These are phyloP conservation scores for Chlorociboria aeruginascens DNA, from an alignment of 495 filamentous ascomycete species.

Conservation along the genomic window DNA sequence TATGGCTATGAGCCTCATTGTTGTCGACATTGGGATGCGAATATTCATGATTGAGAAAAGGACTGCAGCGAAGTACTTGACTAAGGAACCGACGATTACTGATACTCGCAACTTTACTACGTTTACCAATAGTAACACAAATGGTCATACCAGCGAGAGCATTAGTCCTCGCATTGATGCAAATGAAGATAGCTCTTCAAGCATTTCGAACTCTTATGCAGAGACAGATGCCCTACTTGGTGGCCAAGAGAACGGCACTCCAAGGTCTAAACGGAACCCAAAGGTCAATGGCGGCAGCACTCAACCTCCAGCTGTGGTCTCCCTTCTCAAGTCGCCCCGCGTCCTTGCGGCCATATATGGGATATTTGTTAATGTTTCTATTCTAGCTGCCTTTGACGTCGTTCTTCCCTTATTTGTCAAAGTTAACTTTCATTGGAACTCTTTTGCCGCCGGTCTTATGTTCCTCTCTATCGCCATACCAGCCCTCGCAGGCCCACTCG, in stretches of 20 bases:
- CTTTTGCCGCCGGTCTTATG: conserved; percentile 59
- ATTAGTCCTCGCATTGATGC: not conserved
- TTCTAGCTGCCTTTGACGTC: conserved; percentile 42
- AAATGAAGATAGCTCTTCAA: not conserved
- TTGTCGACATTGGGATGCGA: conserved; percentile 53
- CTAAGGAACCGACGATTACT: not conserved
- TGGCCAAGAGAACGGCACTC: not conserved
- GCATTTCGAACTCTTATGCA: too few species aligned
- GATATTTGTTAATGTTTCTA: conserved; percentile 39
- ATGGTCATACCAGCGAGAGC: not conserved
- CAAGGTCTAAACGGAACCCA: not conserved
- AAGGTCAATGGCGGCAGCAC: not conserved
- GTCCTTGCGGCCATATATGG: conserved; percentile 42
- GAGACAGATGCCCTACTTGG: too few species aligned
- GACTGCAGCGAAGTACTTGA: conserved; percentile 40
- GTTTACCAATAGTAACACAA: not conserved
- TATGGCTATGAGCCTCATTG: conserved; percentile 56
- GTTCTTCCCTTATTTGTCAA: conserved; percentile 55
- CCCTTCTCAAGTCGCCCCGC: conserved; percentile 42
- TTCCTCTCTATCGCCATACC: conserved; percentile 55
- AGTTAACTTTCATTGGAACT: conserved; percentile 47
- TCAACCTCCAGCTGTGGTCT: conserved; percentile 15
- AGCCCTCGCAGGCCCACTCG: conserved; percentile 47
- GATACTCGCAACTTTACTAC: not conserved
- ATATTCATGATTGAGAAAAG: conserved; percentile 64